Conservation (phyloP, 192 early-diverging fungal genomes). For the Diversispora epigaea region DNA sequence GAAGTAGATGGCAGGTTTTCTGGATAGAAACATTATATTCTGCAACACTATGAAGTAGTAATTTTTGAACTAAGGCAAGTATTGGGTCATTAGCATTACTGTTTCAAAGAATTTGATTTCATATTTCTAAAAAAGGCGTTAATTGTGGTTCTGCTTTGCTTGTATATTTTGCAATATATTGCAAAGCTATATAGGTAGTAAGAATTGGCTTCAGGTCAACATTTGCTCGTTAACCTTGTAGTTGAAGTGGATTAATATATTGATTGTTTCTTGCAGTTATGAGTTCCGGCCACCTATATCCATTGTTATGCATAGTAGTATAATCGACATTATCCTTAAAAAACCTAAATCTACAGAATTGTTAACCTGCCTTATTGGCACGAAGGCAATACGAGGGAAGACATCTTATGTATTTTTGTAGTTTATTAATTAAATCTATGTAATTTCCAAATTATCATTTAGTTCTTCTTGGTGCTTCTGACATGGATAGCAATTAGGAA, state of each 20-base stretch:
- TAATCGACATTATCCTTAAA: neutral
- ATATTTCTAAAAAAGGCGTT: too few species aligned
- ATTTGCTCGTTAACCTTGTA: too few species aligned
- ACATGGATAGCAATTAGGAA: conserved; percentile 1
- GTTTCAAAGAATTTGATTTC: too few species aligned
- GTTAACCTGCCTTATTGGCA: neutral
- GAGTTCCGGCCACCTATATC: conserved; percentile 4
- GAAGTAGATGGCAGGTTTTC: neutral
- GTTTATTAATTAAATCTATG: too few species aligned
- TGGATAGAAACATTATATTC: neutral
- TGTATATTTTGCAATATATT: too few species aligned
- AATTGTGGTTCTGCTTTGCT: too few species aligned
- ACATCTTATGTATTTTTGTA: neutral
- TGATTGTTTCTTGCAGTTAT: conserved; percentile 1
- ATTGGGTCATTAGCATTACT: too few species aligned
- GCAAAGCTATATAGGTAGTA: too few species aligned
- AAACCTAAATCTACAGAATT: neutral
- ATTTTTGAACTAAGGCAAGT: too few species aligned
- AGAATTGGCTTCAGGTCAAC: too few species aligned
- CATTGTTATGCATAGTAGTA: neutral
- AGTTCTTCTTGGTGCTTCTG: neutral
- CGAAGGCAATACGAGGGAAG: neutral
- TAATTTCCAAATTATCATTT: neutral
- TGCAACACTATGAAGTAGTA: neutral
- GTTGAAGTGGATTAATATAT: too few species aligned